Conservation (phyloP, 495 filamentous ascomycete species). For the Terfezia claveryi region DNA sequence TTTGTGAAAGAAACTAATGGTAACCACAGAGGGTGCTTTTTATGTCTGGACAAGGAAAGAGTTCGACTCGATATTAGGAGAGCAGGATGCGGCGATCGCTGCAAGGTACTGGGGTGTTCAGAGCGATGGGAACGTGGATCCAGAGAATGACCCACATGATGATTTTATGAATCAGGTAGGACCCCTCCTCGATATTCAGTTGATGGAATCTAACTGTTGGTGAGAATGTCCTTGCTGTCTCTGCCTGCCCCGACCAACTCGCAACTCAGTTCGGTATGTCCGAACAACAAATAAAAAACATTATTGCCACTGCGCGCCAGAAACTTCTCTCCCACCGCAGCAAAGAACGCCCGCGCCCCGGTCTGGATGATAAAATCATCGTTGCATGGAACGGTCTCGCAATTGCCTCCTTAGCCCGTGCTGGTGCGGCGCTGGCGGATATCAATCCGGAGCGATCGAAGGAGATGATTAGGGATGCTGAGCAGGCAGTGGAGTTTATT, state of each 20-base stretch:
- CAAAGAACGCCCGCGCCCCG: slow-evolving; percentile 54
- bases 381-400: slow-evolving; percentile 76
- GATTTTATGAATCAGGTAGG: slow-evolving; percentile 79
- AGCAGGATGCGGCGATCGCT: slow-evolving; percentile 47
- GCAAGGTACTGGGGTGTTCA: slow-evolving; percentile 71
- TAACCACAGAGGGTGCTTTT: slow-evolving; percentile 52
- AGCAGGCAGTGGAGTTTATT: slow-evolving; percentile 53
- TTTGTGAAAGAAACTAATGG: not conserved
- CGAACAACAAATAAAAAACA: slow-evolving; percentile 45
- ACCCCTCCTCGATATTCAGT: slow-evolving; percentile 38
- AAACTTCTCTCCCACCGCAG: slow-evolving; percentile 56
- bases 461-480: slow-evolving; percentile 40
- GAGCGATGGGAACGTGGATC: slow-evolving; percentile 73
- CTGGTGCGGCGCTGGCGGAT: slow-evolving; percentile 39
- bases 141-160: slow-evolving; percentile 67
- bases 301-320: slow-evolving; percentile 43
- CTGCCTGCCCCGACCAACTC: slow-evolving; percentile 39
- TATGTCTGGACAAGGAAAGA: slow-evolving; percentile 89
- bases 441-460: slow-evolving; percentile 35
- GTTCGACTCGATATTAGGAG: slow-evolving; percentile 52
- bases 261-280: slow-evolving; percentile 58
- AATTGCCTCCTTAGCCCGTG: slow-evolving; percentile 58
- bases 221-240: slow-evolving; percentile 38
- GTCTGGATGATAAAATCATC: slow-evolving; percentile 78
- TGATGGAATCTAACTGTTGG: slow-evolving; percentile 6